Conservation (phyloP, 1,139 yeast species). For the Geotrichum histeridarum region DNA sequence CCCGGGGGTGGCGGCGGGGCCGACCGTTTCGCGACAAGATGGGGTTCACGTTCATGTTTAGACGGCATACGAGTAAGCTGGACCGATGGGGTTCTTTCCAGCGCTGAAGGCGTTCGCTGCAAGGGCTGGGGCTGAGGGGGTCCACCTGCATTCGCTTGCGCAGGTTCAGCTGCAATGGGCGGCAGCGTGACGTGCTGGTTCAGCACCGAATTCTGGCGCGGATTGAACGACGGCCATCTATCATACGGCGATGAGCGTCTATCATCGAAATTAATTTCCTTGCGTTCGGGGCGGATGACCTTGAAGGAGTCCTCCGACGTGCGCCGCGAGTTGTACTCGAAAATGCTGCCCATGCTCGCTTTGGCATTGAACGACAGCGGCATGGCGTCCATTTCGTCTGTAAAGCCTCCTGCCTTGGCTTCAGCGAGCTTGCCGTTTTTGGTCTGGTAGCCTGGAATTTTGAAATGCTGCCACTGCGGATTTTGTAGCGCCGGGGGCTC, state of each 20-base stretch:
- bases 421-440: neutral
- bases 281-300: constrained; percentile 60
- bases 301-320: constrained; percentile 48
- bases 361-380: neutral
- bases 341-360: constrained; percentile 15
- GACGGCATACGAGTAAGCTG: neutral
- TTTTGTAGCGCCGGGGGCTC: neutral
- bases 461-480: constrained; percentile 15
- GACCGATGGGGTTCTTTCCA: neutral
- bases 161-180: constrained; percentile 11
- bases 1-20: constrained; percentile 51
- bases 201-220: constrained; percentile 13
- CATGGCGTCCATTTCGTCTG: constrained; percentile 4
- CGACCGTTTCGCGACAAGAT: constrained; percentile 58
- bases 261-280: constrained; percentile 78
- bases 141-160: neutral
- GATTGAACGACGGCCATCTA: constrained; percentile 20
- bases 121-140: neutral
- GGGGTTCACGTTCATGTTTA: neutral
- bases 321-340: constrained; percentile 11
- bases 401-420: neutral
- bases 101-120: neutral
- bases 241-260: constrained; percentile 71
- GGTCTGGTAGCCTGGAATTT: constrained; percentile 6
- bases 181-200: constrained; percentile 14